Evolutionary conservation across 345 rosid species (phyloP), one percentile per base, ranked within the genome.

Genomic region (Eutrema japonicum): DNA sequence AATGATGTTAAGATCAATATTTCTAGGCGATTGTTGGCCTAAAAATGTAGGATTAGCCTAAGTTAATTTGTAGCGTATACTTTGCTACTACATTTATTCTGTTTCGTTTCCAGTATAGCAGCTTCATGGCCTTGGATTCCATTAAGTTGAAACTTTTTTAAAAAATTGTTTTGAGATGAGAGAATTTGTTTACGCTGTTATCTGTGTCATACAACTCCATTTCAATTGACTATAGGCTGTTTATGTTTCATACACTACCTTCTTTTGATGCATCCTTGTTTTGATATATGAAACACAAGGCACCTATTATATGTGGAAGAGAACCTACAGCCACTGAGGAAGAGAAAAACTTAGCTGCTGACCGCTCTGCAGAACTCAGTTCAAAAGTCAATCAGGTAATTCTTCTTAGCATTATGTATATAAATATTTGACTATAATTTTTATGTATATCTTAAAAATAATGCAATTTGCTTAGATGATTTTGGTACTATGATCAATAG

Each of bases 301-400:
- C 89, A 27, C 97, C 99, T n/a, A 90, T 95, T 64, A 85, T 95
- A 53, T 80, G 89, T 76, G 99, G 99, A 84, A 95, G 99, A 85
- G 99, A 95, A 82, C 99, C 99, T 70, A 83, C 89, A 74, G 85
- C 98, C 42, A 70, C 79, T 5, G 91, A 88, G 80, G 96, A 95
- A 80, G 96, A 92, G 82, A 92, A 88, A 78, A 86, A 76, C 62
- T 78, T 95, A 71, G 89, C 92, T 51, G 73, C 81, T 63, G 92
- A 90, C 77, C 97, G 98, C 74, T 88, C 99, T 40, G 74, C 89
- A 68, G 99, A 95, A 77, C 80, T 95, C 75, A 95, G 99, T 81
- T 87, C 86, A 49, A 87, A 85, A 88, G 97, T 95, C 70, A 95
- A 95, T 80, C 99, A 95, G 98, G 99, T 92, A 41, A 80, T 27